Base-by-base conservation (phyloP, 2,329 filamentous ascomycete genomes). In the Dothidotthia symphoricarpi region DNA sequence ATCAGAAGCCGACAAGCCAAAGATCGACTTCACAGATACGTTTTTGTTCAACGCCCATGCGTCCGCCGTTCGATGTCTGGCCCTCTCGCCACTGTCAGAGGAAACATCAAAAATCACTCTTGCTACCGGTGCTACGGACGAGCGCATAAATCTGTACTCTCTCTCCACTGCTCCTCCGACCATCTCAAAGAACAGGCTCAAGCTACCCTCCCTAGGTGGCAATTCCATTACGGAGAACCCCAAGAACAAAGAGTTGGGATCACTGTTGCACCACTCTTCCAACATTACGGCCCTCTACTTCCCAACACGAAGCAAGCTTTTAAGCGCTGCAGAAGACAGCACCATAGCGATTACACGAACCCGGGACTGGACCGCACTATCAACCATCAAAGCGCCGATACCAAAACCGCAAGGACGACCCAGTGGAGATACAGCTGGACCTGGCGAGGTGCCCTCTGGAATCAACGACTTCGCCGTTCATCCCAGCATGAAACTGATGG, bases 381-480 rank as follows among this genome's bases (percentile, higher is more conserved):
- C 85, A 34, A 86, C 81, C 16, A 90, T 98, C 69, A 94, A 94
- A 69, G 88, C 83, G 12, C 93, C 93, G 1, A 82, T 87, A 47
- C 85, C 93, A 3, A 93, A 90, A 67, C 75, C 82, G 3, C 74
- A 80, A 45, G 88, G 88, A 19, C 77, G 90, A 47, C 90, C 91
- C 8, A 91, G 83, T 53, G 91, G 91, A 42, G 91, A 96, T 66
- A 97, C 91, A 13, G 88, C 89, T 6, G 83, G 85, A 2, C 78
- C 84, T 9, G 89, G 88, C 13, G 86, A 82, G 31, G 81, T 85
- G 16, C 90, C 90, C 0, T 80, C 83, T n/a, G 93, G 93, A 13
- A 81, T 97, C 52, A 97, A 95, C 64, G 87, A 90, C 64, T 95
- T 98, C 65, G 88, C 91, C 2, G 85, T 98, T 16, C 93, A 98